A percentile compares a stretch with the other conserved stretches of the same genome.
Evolutionary conservation across 192 early-diverging fungal genomes (phyloP).

Genomic region (Umbelopsis sp.): DNA sequence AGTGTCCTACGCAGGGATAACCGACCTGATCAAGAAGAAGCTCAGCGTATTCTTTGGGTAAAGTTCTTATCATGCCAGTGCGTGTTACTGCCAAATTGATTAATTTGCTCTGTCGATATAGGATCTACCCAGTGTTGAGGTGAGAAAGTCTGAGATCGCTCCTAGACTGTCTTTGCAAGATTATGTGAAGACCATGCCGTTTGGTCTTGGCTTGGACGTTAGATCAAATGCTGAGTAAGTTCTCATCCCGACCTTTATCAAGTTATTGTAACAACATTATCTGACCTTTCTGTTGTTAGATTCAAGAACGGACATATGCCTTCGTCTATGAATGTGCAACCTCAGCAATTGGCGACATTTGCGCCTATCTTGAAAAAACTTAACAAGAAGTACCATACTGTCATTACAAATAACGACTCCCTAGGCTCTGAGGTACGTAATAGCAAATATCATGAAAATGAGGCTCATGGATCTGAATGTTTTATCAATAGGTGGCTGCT

Average conservation of each 20-base stretch:
- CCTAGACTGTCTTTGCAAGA: slow-evolving; percentile 57
- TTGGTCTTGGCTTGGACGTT: slow-evolving; percentile 60
- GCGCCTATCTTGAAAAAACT: slow-evolving; percentile 45
- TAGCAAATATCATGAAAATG: neutral
- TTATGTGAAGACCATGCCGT: slow-evolving; percentile 42
- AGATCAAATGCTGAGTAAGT: slow-evolving; percentile 56
- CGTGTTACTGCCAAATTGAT: neutral
- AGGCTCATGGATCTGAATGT: neutral
- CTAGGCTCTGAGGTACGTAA: slow-evolving; percentile 52
- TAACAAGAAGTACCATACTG: slow-evolving; percentile 56
- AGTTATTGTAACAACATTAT: neutral
- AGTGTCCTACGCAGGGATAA: slow-evolving; percentile 46
- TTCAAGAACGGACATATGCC: slow-evolving; percentile 58
- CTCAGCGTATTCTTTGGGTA: neutral
- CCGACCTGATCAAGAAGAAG: slow-evolving; percentile 27
- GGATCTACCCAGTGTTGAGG: slow-evolving; percentile 46
- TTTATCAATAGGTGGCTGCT: slow-evolving; percentile 44
- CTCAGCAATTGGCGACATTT: slow-evolving; percentile 42
- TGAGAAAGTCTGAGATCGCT: slow-evolving; percentile 52
- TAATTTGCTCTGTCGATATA: neutral
- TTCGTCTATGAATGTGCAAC: slow-evolving; percentile 52
- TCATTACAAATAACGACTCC: slow-evolving; percentile 46
- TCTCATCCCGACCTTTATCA: neutral
- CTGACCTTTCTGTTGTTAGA: slow-evolving; percentile 25
- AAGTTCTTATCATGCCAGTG: neutral